Base-by-base conservation (phyloP, 805 yeast genomes). In the Blastobotrys mokoenaii region DNA sequence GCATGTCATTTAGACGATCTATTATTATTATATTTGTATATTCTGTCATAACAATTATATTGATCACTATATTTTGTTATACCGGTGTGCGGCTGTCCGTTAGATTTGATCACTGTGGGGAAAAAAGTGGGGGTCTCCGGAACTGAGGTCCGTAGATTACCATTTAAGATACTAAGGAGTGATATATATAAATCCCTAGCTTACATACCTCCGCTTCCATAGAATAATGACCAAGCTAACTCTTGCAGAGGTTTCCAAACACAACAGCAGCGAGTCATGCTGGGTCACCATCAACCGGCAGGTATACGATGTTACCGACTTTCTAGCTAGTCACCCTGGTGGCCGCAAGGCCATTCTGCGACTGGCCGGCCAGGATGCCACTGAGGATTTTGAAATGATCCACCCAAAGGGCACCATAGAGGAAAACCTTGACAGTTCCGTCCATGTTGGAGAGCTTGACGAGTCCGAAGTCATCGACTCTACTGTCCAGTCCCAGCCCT, bases 291-390 rank as follows among this genome's bases (percentile, higher is more conserved):
- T 67, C 16, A 44, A 64, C 30, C 63, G 65, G 15, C 58, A 54
- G 29, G 63, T 67, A 7, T 67, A 65, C 44, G 71, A 67, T 38
- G 49, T 67, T 14, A 64, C 69, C 4, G 60, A 55, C 43, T 67
- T 52, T 34, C 29, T 51, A 32, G 31, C 27, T 12, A 16, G 39
- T 5, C 56, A 52, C 25, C 82, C 82, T 1, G 82, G 81, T 17
- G 82, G 82, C n/a, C 58, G 54, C 39, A 51, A 55, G 11, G 67
- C 72, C 14, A 66, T 76, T 32, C 54, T 73, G 44, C 62, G 60
- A 30, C 65, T 64, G 51, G 79, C 77, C 6, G 81, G 80, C 17
- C 64, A 65, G 45, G 77, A 76, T 55, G 80, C 76, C 3, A 66
- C 75, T 25, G 46, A 48, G 16, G 63, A 59, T 17, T 59, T 59